These are phyloP conservation scores for Yamagishiella unicocca DNA, from an alignment of 139 green algal genomes.

Conservation along the genomic window DNA sequence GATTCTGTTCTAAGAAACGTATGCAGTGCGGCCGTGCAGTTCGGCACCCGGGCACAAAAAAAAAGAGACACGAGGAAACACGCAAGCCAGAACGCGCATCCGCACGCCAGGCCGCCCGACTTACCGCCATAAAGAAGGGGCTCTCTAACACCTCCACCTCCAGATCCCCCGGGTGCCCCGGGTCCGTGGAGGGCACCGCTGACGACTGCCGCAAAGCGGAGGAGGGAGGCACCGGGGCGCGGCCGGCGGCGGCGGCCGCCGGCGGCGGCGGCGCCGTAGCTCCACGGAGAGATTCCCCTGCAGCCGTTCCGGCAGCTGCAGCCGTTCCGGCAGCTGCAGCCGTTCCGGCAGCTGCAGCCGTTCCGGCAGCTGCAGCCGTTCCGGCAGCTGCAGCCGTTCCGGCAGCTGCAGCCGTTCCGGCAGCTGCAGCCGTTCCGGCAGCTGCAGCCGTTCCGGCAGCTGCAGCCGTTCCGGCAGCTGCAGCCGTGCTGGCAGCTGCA, in stretches of 20 bases:
- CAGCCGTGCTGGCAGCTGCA: not conserved
- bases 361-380: not conserved
- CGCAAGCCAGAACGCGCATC: too few relatives aligned
- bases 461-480: too few relatives aligned
- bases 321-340: not conserved
- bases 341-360: not conserved
- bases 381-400: not conserved
- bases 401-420: not conserved
- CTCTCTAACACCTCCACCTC: slow-evolving; percentile 24
- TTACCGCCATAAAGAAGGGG: slow-evolving; percentile 9
- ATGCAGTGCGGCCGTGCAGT: too few relatives aligned
- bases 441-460: too few relatives aligned
- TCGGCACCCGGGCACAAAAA: too few relatives aligned
- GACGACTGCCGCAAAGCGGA: too few relatives aligned
- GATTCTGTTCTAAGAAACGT: too few relatives aligned
- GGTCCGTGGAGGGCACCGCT: not conserved
- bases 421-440: not conserved
- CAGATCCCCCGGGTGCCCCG: not conserved
- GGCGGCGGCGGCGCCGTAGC: not conserved
- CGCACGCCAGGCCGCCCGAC: not conserved
- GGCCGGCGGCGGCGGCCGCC: not conserved
- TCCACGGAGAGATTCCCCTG: not conserved
- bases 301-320: not conserved
- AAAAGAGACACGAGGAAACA: too few relatives aligned
- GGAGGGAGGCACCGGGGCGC: too few relatives aligned